Percentiles rank a stretch among this genome's conserved stretches.
Conservation (phyloP, 495 filamentous ascomycete species). For the Parmelia sp. region DNA sequence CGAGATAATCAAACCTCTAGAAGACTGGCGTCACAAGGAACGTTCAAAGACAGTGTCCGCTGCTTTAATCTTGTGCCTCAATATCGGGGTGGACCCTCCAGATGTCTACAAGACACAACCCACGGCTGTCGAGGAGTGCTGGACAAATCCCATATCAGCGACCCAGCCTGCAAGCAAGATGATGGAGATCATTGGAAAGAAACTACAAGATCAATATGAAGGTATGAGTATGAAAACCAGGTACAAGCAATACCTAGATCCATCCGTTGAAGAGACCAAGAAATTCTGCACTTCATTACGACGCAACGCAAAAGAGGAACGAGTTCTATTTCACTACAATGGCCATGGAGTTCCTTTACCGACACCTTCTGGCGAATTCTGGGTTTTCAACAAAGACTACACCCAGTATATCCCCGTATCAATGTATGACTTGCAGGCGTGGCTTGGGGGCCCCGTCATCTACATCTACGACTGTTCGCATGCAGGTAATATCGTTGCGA, state of each 20-base stretch:
- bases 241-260: slow-evolving; percentile 94
- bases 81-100: slow-evolving; percentile 94
- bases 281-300: slow-evolving; percentile 87
- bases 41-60: slow-evolving; percentile 94
- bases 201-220: slow-evolving; percentile 91
- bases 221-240: slow-evolving; percentile 86
- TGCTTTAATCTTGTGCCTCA: slow-evolving; percentile 87
- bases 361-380: slow-evolving; percentile 93
- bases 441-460: slow-evolving; percentile 91
- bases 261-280: slow-evolving; percentile 93
- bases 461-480: slow-evolving; percentile 98
- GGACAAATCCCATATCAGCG: slow-evolving; percentile 83
- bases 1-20: slow-evolving; percentile 53
- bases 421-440: slow-evolving; percentile 89
- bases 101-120: slow-evolving; percentile 93
- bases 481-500: slow-evolving; percentile 88
- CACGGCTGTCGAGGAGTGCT: slow-evolving; percentile 88
- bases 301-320: slow-evolving; percentile 88
- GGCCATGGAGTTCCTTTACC: slow-evolving; percentile 97
- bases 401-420: slow-evolving; percentile 98
- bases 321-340: slow-evolving; percentile 96
- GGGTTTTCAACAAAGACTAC: slow-evolving; percentile 98
- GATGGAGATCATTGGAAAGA: slow-evolving; percentile 91
- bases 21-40: slow-evolving; percentile 97
- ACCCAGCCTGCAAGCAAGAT: slow-evolving; percentile 65